These are phyloP conservation scores for Hymenoscyphus repandus DNA, from an alignment of 2,329 filamentous ascomycete genomes.

Conservation along the genomic window DNA sequence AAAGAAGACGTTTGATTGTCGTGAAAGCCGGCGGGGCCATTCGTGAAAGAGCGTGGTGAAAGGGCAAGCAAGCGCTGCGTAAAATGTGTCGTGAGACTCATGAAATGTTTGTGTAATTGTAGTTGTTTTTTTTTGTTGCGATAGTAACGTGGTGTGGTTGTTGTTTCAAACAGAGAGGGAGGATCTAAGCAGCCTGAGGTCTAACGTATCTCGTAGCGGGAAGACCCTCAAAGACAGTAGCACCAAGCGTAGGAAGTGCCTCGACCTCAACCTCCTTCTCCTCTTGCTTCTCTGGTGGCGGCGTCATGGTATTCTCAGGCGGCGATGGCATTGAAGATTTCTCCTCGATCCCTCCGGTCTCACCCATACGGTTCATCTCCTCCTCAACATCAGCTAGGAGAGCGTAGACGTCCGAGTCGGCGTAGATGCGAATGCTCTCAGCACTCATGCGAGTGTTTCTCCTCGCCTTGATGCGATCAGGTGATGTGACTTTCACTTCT, in stretches of 20 bases:
- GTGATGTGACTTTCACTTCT: conserved; percentile 20
- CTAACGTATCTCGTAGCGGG: neutral
- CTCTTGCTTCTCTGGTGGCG: neutral
- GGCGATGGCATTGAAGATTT: neutral
- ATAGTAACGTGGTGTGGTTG: neutral
- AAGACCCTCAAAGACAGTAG: neutral
- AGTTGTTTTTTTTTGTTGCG: too few relatives aligned
- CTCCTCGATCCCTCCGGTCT: conserved; percentile 5
- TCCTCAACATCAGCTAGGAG: conserved; percentile 63
- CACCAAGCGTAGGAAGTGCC: neutral
- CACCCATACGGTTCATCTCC: conserved; percentile 44
- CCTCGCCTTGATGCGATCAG: conserved; percentile 9
- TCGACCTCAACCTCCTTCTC: conserved; percentile 5
- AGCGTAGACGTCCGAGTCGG: conserved; percentile 61
- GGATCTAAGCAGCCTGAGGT: neutral
- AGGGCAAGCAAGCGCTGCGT: neutral
- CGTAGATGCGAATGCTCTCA: conserved; percentile 65
- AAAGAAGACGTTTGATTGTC: neutral
- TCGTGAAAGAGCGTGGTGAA: neutral
- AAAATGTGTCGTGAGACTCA: too few relatives aligned
- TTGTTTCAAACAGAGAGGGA: neutral
- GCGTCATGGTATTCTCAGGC: neutral
- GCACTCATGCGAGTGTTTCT: conserved; percentile 37
- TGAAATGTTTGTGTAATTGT: too few relatives aligned
- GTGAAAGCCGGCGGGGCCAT: neutral